Base-by-base conservation (phyloP, 805 yeast species). In the Groenewaldozyma tartarivorans region DNA sequence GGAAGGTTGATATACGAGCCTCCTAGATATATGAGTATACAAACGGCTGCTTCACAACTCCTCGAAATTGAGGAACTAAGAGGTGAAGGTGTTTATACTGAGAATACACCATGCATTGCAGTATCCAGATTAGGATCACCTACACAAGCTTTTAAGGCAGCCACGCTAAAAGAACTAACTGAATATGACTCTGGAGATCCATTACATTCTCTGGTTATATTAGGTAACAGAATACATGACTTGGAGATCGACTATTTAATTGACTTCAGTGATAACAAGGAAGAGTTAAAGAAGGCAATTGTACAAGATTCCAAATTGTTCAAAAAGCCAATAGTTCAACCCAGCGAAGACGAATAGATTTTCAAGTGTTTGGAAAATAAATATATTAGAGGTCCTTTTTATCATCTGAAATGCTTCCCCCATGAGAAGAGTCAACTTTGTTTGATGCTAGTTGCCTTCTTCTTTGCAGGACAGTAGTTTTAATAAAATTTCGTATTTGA, bases 1-100 rank as follows among this genome's bases (percentile, higher is more conserved):
- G 97, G 97, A 2, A 75, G 92, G 60, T 66, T 81, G 36, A 84
- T 90, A 29, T 90, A 85, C 58, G 98, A 90, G 61, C 97, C 97
- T 27, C 98, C 98, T 38, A 73, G 98, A 58, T 90, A 87, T 64
- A 90, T 90, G 98, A 74, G 78, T 47, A 87, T 92, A 48, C 75
- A 80, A 40, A 85, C 94, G 36, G 95, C 96, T 45, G 88, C 95
- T 31, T 71, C 73, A 44, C 97, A 90, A 61, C 66, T 90, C 51
- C 63, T 90, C 39, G 97, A 92, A 61, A 74, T 88, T 45, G 97
- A 90, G 64, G 90, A 82, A 53, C 59, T 61, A 32, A 75, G 94
- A 60, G 66, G 72, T 15, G 87, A 85, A 54, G 61, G 73, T 46
- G 95, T 94, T 7, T 90, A 90, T 61, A 77, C 88, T 4, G 77